phyloP scores from a whole-genome alignment of 495 filamentous ascomycete genomes.

The Annulohypoxylon nitens region DNA sequence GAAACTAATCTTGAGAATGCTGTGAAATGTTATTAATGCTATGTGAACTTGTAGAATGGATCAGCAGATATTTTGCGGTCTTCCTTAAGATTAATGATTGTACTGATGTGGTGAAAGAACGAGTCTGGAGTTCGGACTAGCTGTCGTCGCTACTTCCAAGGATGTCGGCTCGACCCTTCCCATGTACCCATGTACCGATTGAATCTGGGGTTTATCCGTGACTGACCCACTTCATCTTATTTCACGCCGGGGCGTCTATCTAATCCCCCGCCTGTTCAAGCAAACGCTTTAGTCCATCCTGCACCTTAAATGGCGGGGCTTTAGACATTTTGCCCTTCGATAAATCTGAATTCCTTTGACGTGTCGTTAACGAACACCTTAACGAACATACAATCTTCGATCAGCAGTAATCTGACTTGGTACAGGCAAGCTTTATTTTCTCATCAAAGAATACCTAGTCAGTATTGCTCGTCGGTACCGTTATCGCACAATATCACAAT shows the following conservation, averaged over 20 bases:
- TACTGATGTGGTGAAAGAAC: too few relatives aligned
- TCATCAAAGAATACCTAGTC: neutral
- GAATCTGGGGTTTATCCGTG: neutral
- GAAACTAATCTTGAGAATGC: too few relatives aligned
- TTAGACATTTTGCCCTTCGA: constrained; percentile 24
- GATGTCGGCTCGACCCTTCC: neutral
- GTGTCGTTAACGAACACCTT: constrained; percentile 3
- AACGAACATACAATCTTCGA: neutral
- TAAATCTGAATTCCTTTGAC: neutral
- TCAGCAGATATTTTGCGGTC: too few relatives aligned
- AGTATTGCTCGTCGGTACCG: neutral
- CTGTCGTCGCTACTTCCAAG: too few relatives aligned
- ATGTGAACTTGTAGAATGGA: too few relatives aligned
- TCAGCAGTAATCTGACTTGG: neutral
- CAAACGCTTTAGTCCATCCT: constrained; percentile 13
- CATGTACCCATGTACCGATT: neutral
- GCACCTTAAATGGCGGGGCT: constrained; percentile 28
- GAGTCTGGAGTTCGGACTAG: too few relatives aligned
- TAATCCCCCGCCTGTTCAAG: constrained; percentile 28
- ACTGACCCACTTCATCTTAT: neutral
- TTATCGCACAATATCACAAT: neutral
- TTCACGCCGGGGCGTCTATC: neutral
- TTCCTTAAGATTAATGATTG: too few relatives aligned
- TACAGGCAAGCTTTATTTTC: neutral
- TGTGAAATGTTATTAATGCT: too few relatives aligned